These are phyloP conservation scores for Hymenoscyphus infarciens DNA, from an alignment of 2,329 filamentous ascomycete genomes.

Conservation along the genomic window DNA sequence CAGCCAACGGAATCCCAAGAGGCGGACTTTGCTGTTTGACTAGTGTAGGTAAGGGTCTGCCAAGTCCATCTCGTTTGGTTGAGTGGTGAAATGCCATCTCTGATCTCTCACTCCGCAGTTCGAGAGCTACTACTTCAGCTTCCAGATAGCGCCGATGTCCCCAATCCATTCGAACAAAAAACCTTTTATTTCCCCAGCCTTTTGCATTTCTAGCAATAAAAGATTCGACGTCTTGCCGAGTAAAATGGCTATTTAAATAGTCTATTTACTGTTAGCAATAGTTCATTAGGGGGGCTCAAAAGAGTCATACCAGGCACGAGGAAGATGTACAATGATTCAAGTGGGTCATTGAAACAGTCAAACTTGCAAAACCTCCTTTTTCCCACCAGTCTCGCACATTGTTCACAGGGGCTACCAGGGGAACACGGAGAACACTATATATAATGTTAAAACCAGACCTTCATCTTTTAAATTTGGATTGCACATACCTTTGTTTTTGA, in stretches of 20 bases:
- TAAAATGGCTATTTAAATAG: conserved; percentile 32
- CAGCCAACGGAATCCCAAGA: conserved; percentile 29
- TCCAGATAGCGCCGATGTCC: conserved; percentile 27
- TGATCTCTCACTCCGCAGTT: conserved; percentile 22
- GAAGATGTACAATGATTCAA: conserved; percentile 31
- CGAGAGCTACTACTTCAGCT: conserved; percentile 30
- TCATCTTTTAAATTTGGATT: background rate
- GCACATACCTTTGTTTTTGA: conserved; percentile 33
- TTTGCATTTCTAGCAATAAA: conserved; percentile 30
- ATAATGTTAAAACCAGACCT: background rate
- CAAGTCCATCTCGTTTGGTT: conserved; percentile 17
- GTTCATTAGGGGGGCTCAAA: background rate
- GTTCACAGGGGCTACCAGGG: conserved; percentile 32
- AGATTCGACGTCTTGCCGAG: conserved; percentile 28
- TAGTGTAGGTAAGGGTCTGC: conserved; percentile 16
- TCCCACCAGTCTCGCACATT: conserved; percentile 31
- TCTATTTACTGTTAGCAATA: conserved; percentile 20
- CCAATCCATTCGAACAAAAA: conserved; percentile 30
- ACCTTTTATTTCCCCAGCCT: conserved; percentile 27
- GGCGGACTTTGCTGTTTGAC: conserved; percentile 30
- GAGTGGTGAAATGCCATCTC: conserved; percentile 29
- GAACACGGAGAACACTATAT: conserved; percentile 34
- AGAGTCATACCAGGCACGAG: conserved; percentile 29
- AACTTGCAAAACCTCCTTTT: conserved; percentile 34
- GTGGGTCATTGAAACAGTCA: conserved; percentile 34